These are phyloP conservation scores for Salvia rosmarinus DNA, from an alignment of 257 asterid genomes.

Conservation along the genomic window DNA sequence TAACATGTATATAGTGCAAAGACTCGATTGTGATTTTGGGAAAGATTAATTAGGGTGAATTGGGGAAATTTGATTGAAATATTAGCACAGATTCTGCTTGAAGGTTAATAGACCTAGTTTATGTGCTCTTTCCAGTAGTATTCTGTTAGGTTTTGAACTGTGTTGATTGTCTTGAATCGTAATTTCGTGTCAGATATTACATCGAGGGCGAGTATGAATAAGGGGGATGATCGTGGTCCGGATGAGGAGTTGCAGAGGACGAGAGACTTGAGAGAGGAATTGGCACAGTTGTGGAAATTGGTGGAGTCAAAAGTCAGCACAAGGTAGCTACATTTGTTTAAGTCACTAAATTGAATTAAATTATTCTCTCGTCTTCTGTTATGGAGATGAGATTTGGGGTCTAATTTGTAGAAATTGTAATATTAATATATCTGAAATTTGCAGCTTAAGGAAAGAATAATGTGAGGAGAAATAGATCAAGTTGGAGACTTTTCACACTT, in stretches of 20 bases:
- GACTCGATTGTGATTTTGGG: conserved; percentile 14
- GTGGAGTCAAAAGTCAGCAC: conserved; percentile 59
- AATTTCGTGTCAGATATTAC: conserved; percentile 48
- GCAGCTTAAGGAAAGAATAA: conserved; percentile 3
- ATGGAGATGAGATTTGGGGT: neutral
- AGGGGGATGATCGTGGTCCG: conserved; percentile 40
- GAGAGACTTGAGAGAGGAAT: conserved; percentile 59
- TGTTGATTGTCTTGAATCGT: conserved; percentile 20
- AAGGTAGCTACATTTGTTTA: conserved; percentile 48
- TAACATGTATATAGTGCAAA: neutral
- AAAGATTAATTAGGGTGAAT: neutral
- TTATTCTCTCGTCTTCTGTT: neutral
- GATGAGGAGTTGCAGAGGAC: conserved; percentile 58
- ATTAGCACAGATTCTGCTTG: conserved; percentile 15
- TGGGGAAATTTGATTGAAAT: conserved; percentile 22
- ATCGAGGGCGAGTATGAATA: conserved; percentile 42
- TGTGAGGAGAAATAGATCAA: conserved; percentile 11
- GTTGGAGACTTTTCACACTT: neutral
- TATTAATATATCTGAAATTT: neutral
- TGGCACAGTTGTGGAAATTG: conserved; percentile 54
- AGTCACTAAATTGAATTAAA: neutral
- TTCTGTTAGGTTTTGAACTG: conserved; percentile 18
- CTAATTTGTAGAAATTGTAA: neutral
- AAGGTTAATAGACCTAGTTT: neutral
- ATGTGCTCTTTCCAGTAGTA: neutral